Evolutionary conservation across 2,329 filamentous ascomycete species (phyloP), one percentile per base, ranked within the genome.

Genomic region (Chrysoporthe austroafricana): DNA sequence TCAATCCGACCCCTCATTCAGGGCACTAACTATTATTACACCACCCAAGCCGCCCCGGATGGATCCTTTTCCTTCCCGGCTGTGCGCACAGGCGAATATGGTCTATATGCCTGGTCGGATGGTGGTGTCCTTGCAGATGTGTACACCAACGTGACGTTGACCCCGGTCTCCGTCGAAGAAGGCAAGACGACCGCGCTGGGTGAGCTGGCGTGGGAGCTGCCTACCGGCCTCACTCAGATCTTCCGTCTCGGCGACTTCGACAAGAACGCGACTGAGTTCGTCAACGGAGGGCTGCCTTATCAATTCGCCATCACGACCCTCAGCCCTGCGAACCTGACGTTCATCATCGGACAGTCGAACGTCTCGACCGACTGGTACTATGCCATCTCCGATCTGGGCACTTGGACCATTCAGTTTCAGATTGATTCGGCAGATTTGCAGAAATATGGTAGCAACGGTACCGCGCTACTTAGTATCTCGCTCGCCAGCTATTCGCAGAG

Each of bases 161-260:
- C 82, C 66, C 78, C 81, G 61, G 74, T 85, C 21, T 73, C 72
- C 1, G 77, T 85, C 16, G 64, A 72, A 2, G 70, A 76, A 0
- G 74, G 74, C 3, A 74, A 78, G 44, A 74, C 74, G 3, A 79
- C 76, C 0, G 75, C 79, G 7, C 75, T 84, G 1, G 78, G 79
- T 2, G 74, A 73, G 1, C 70, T 84, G 4, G 74, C 68, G 2
- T 85, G 83, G 84, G 71, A 70, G 0, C 74, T 81, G 2, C 78
- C 79, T 0, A 67, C n/a, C 0, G 66, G 69, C 0, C 76, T 77
- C 26, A 79, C 77, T 50, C 76, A 75, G 48, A 79, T 86, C 58
- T 86, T 84, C 76, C 83, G 83, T 67, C 76, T 85, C 43, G 83
- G 83, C 34, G 79, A 77, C 21, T 80, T 85, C 21, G 83, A 85